These are phyloP conservation scores for Microbotryum silenes-acaulis DNA, from an alignment of 1,284 basidiomycete genomes.

Conservation along the genomic window DNA sequence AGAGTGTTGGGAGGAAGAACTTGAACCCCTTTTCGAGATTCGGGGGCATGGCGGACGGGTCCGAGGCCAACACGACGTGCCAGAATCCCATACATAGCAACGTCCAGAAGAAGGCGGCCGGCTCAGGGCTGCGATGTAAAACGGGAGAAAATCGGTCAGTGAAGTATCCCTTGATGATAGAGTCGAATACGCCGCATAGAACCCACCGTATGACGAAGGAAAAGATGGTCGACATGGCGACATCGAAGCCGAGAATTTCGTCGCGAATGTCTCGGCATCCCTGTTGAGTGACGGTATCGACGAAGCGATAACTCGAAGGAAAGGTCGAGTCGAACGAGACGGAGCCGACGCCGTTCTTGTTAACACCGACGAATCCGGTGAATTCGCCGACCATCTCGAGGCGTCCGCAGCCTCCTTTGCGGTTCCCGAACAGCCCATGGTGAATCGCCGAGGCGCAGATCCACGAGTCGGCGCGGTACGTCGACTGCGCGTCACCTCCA, in stretches of 20 bases:
- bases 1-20: slow-evolving; percentile 68
- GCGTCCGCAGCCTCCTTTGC: slow-evolving; percentile 67
- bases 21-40: slow-evolving; percentile 59
- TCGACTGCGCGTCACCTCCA: slow-evolving; percentile 52
- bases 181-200: not conserved
- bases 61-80: slow-evolving; percentile 73
- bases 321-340: slow-evolving; percentile 67
- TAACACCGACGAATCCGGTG: slow-evolving; percentile 56
- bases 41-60: slow-evolving; percentile 57
- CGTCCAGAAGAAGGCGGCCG: slow-evolving; percentile 31
- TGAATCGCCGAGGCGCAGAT: slow-evolving; percentile 79
- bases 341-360: slow-evolving; percentile 59
- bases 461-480: slow-evolving; percentile 76
- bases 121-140: slow-evolving; percentile 11
- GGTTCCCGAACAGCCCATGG: slow-evolving; percentile 43
- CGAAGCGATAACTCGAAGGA: slow-evolving; percentile 54
- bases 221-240: slow-evolving; percentile 56
- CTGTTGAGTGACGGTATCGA: slow-evolving; percentile 41
- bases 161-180: slow-evolving; percentile 5
- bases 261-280: slow-evolving; percentile 64
- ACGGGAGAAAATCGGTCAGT: not conserved
- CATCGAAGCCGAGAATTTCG: slow-evolving; percentile 59
- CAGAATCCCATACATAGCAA: slow-evolving; percentile 78
- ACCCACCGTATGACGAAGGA: slow-evolving; percentile 58
- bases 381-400: slow-evolving; percentile 62